Conservation (phyloP, 257 asterid genomes). For the Forsythia suspensa region DNA sequence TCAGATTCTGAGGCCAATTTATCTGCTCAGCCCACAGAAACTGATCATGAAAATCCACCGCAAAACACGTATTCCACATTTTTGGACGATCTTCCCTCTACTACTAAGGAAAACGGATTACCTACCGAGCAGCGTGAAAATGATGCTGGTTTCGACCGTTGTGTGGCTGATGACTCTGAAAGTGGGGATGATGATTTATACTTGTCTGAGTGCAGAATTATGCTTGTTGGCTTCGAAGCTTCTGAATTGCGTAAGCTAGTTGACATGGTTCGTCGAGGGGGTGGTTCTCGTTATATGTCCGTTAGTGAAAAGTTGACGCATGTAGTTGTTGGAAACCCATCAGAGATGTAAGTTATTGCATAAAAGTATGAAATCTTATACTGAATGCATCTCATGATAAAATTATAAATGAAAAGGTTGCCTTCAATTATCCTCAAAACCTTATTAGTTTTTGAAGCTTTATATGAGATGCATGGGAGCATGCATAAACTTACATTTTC, state of each 20-base stretch:
- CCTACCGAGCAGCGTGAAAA: constrained; percentile 38
- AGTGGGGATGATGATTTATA: constrained; percentile 79
- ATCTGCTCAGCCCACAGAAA: constrained; percentile 45
- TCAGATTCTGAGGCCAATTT: constrained; percentile 46
- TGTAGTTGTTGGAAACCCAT: constrained; percentile 82
- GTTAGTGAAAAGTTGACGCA: constrained; percentile 83
- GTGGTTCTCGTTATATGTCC: constrained; percentile 94
- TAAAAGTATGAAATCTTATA: constrained; percentile 21
- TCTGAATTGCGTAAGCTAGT: constrained; percentile 81
- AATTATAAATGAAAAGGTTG: constrained; percentile 11
- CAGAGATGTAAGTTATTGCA: constrained; percentile 63
- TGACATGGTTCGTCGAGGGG: constrained; percentile 88
- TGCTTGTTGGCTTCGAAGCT: constrained; percentile 81
- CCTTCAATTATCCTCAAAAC: constrained; percentile 10
- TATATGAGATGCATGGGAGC: constrained; percentile 1
- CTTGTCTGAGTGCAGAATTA: constrained; percentile 88
- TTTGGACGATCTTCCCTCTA: constrained; percentile 46
- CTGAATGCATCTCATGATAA: constrained; percentile 19
- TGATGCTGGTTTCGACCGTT: constrained; percentile 40
- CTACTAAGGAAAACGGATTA: constrained; percentile 38
- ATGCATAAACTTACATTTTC: neutral
- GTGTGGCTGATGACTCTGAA: constrained; percentile 84
- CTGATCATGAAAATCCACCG: constrained; percentile 47
- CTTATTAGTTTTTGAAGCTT: constrained; percentile 1
- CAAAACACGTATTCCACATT: constrained; percentile 36